These are phyloP conservation scores for Aspergillus indologenus DNA, from an alignment of 495 filamentous ascomycete genomes.

Conservation along the genomic window DNA sequence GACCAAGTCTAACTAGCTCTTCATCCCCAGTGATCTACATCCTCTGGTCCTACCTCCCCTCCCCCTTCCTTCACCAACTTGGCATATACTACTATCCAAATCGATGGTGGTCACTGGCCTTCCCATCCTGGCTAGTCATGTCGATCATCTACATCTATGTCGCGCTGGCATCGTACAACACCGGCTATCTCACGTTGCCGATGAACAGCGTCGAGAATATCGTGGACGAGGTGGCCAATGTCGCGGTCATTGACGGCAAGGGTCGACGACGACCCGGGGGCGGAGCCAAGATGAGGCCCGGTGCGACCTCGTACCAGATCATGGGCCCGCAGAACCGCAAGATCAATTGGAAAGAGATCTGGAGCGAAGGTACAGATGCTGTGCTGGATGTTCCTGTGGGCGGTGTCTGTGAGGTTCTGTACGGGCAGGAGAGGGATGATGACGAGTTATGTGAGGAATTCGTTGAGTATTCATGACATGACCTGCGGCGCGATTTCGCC, in stretches of 20 bases:
- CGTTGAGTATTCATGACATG: background rate
- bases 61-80: constrained; percentile 84
- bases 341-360: constrained; percentile 70
- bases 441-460: constrained; percentile 24
- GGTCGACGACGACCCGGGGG: constrained; percentile 54
- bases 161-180: constrained; percentile 88
- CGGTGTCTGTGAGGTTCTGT: constrained; percentile 88
- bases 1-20: background rate
- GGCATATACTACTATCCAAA: constrained; percentile 97
- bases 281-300: constrained; percentile 43
- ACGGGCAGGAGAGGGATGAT: constrained; percentile 45
- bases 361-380: constrained; percentile 92
- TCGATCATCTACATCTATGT: constrained; percentile 88
- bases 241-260: constrained; percentile 76
- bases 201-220: constrained; percentile 82
- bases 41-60: constrained; percentile 91
- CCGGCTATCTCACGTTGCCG: constrained; percentile 77
- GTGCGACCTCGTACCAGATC: constrained; percentile 46
- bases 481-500: background rate
- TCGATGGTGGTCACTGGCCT: constrained; percentile 93
- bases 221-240: constrained; percentile 83
- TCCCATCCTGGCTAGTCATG: constrained; percentile 89
- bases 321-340: constrained; percentile 49
- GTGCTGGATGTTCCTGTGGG: constrained; percentile 97
- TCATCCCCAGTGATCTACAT: constrained; percentile 69